Evolutionary conservation across 352 stramenopile genomes (phyloP).

Genomic region (Phytophthora quininea): DNA sequence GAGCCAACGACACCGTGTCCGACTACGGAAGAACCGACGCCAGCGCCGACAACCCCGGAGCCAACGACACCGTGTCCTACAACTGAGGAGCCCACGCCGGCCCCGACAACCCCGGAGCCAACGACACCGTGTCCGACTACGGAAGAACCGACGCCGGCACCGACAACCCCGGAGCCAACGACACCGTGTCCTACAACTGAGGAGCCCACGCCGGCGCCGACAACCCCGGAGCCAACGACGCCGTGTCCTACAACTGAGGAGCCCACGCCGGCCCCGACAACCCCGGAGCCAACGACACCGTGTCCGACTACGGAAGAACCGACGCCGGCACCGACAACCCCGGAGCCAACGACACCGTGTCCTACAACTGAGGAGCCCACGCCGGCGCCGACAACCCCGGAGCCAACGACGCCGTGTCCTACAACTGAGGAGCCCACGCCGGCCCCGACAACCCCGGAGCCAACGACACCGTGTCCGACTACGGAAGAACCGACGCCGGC

Average conservation of each 20-base stretch:
- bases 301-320: background rate
- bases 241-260: background rate
- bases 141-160: background rate
- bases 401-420: background rate
- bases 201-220: background rate
- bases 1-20: too few species aligned
- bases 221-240: background rate
- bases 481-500: background rate
- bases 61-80: too few species aligned
- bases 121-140: background rate
- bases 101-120: background rate
- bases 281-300: background rate
- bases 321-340: slow-evolving; percentile 2
- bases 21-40: too few species aligned
- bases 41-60: too few species aligned
- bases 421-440: background rate
- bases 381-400: background rate
- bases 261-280: background rate
- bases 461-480: too few species aligned
- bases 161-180: background rate
- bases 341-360: background rate
- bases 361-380: background rate
- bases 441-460: background rate
- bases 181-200: too few species aligned
- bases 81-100: background rate